Base-by-base conservation (phyloP, 441 rosid species). In the Arabidopsis hybrid region DNA sequence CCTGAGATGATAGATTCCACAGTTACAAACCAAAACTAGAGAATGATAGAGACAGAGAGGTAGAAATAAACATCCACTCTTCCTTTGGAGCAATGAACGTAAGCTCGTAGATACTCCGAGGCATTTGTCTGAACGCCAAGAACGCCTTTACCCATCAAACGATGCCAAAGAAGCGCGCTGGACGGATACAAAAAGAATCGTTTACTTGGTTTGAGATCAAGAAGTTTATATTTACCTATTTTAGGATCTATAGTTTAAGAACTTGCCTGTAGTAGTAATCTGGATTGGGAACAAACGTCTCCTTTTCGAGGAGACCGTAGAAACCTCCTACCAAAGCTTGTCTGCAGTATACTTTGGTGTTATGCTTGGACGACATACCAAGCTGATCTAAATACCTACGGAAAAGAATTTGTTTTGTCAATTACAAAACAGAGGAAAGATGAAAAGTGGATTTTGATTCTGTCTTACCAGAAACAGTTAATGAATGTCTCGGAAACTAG, bases 321-420 rank as follows among this genome's bases (percentile, higher is more conserved):
- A 88, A 82, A 70, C 99, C 99, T 59, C 99, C 99, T 31, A 92
- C 72, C 67, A 95, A 83, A 51, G 96, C 87, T 81, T 95, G 99
- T 85, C 99, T 87, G 81, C 99, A 95, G 75, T 95, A 92, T 7
- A 87, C 97, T 72, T 88, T 92, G 3, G 98, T 95, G 56, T 89
- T 80, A 84, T 90, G 84, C 79, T 78, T 83, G 6, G 99, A 84
- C 40, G 98, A 85, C 95, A 95, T 78, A 67, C 98, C 99, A 5
- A 95, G 99, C 83, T 95, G 99, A 81, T 95, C 99, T 57, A 95
- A 79, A 80, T 92, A 92, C 98, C 98, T 91, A 51, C 29, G n/a
- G 61, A 13, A 4, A 5, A 46, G 12, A 47, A 43, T 59, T 9
- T 10, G 2, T 60, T 36, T 43, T 43, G 50, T 62, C 9, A 21